Percentiles rank a stretch among this genome's conserved stretches.
Evolutionary conservation across 495 filamentous ascomycete species (phyloP).

Genomic region (Friedmanniomyces endolithicus): DNA sequence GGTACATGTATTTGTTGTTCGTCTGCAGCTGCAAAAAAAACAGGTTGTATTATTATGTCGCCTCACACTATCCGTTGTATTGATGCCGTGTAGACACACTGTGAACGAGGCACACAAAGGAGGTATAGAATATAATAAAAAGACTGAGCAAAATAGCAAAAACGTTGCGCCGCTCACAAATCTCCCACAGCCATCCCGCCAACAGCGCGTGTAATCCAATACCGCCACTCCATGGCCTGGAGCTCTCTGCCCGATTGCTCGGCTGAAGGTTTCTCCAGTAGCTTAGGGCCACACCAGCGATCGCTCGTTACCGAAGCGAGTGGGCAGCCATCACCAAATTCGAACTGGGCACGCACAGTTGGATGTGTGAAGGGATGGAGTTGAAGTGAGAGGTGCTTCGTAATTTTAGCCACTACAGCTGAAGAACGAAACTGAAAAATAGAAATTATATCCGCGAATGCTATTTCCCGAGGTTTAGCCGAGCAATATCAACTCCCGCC

Average conservation of each 20-base stretch:
- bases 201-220: slow-evolving; percentile 18
- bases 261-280: slow-evolving; percentile 22
- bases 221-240: slow-evolving; percentile 21
- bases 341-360: slow-evolving; percentile 19
- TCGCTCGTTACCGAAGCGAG: slow-evolving; percentile 22
- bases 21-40: not conserved
- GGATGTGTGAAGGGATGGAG: slow-evolving; percentile 9
- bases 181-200: slow-evolving; percentile 10
- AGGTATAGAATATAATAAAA: not conserved
- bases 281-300: slow-evolving; percentile 20
- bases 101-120: no score
- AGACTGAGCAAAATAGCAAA: slow-evolving; percentile 4
- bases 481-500: not conserved
- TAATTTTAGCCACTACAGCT: slow-evolving; percentile 21
- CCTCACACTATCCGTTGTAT: no score
- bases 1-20: not conserved
- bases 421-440: not conserved
- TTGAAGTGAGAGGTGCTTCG: slow-evolving; percentile 11
- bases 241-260: slow-evolving; percentile 24
- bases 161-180: slow-evolving; percentile 13
- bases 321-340: slow-evolving; percentile 21
- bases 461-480: not conserved
- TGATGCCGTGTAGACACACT: no score
- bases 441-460: not conserved
- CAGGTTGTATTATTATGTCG: no score